Conservation (phyloP, 1,284 basidiomycete species). For the Naganishia sp. region DNA sequence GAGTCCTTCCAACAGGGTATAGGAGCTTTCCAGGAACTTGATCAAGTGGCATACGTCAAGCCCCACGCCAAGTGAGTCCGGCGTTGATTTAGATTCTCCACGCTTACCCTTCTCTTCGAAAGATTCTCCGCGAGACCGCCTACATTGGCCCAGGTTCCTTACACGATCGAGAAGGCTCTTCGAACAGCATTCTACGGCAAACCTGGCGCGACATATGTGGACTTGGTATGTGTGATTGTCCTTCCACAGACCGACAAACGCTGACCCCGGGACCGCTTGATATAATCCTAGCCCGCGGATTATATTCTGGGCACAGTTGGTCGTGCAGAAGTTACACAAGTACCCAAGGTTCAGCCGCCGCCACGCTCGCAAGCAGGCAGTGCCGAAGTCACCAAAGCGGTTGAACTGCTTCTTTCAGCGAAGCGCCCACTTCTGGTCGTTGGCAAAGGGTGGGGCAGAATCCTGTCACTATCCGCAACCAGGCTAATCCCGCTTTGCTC, state of each 20-base stretch:
- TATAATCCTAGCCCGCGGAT: conserved; percentile 34
- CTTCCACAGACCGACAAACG: background rate
- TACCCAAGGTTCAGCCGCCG: conserved; percentile 7
- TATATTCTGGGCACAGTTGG: conserved; percentile 33
- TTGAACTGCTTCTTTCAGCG: conserved; percentile 32
- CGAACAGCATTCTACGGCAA: conserved; percentile 34
- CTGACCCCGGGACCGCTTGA: background rate
- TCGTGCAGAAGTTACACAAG: conserved; percentile 14
- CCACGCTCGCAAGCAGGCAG: conserved; percentile 21
- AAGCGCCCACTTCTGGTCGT: conserved; percentile 36
- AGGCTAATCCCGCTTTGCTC: background rate
- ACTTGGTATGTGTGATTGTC: conserved; percentile 30
- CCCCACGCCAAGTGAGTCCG: conserved; percentile 33
- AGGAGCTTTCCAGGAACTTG: conserved; percentile 38
- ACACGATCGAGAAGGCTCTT: conserved; percentile 34
- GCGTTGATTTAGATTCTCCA: background rate
- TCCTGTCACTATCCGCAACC: background rate
- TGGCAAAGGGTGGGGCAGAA: conserved; percentile 36
- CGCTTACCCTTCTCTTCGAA: background rate
- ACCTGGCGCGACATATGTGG: conserved; percentile 36
- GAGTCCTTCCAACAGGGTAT: conserved; percentile 36
- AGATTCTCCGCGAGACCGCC: conserved; percentile 36
- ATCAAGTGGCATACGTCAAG: conserved; percentile 35
- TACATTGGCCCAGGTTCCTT: conserved; percentile 30
- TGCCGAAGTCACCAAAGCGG: conserved; percentile 28